phyloP scores from a whole-genome alignment of 306 rosid species.

The Erythrophleum fordii region DNA sequence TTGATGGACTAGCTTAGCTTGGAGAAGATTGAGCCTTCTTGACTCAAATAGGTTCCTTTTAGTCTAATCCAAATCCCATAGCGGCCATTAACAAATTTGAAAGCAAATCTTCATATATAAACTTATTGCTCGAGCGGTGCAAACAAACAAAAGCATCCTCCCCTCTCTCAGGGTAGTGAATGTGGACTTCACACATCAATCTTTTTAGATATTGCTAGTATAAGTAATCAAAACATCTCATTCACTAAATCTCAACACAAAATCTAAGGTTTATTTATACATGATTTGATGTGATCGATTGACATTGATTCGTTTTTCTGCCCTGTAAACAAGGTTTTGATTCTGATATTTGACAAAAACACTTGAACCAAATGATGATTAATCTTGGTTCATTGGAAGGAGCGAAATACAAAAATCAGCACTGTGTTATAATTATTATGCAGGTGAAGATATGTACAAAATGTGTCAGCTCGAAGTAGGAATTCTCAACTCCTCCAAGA shows the following conservation, averaged over 20 bases:
- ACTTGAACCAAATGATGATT: conserved; percentile 20
- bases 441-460: background rate
- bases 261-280: conserved; percentile 13
- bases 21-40: no score
- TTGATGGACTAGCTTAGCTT: no score
- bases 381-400: background rate
- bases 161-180: background rate
- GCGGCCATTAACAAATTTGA: conserved; percentile 32
- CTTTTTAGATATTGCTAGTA: background rate
- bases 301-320: conserved; percentile 29
- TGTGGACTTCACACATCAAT: conserved; percentile 21
- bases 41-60: background rate
- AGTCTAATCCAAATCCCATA: background rate
- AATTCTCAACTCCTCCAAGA: background rate
- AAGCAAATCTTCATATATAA: conserved; percentile 1
- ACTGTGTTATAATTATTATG: background rate
- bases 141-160: background rate
- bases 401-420: background rate
- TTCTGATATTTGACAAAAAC: conserved; percentile 36
- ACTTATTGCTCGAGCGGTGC: conserved; percentile 37
- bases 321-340: conserved; percentile 22
- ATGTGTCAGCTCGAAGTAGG: background rate
- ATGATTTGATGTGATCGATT: conserved; percentile 27
- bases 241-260: conserved; percentile 23
- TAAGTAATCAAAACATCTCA: conserved; percentile 2